Evolutionary conservation across 2,329 filamentous ascomycete genomes (phyloP).

Genomic region (Neodidymelliopsis sp.): DNA sequence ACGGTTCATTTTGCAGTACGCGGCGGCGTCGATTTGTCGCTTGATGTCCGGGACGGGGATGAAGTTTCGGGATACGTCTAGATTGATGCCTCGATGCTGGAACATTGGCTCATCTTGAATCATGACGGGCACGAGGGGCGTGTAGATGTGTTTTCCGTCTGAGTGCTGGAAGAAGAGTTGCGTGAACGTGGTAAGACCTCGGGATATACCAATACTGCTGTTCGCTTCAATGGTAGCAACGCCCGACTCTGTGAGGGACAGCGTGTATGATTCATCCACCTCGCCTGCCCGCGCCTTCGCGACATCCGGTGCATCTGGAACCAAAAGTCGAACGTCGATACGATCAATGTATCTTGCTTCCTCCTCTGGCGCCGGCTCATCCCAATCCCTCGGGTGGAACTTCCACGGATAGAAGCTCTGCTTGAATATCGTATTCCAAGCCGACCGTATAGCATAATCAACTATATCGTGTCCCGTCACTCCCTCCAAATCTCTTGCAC

Average conservation of each 20-base stretch:
- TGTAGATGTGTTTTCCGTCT: conserved; percentile 66
- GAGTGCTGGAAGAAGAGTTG: conserved; percentile 82
- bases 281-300: conserved; percentile 68
- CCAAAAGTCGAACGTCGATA: conserved; percentile 69
- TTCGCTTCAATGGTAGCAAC: conserved; percentile 68
- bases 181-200: conserved; percentile 77
- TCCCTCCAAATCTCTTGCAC: background rate
- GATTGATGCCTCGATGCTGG: conserved; percentile 77
- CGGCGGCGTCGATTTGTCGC: conserved; percentile 76
- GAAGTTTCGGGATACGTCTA: conserved; percentile 79
- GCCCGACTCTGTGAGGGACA: conserved; percentile 67
- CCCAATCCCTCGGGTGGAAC: conserved; percentile 68
- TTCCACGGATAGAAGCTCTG: conserved; percentile 80
- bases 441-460: conserved; percentile 59
- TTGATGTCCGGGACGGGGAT: conserved; percentile 72
- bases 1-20: conserved; percentile 84
- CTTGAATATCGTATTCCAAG: conserved; percentile 69
- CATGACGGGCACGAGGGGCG: conserved; percentile 70
- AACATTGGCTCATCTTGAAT: conserved; percentile 80
- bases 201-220: conserved; percentile 73
- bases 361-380: conserved; percentile 64
- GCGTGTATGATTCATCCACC: conserved; percentile 78
- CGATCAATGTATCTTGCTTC: conserved; percentile 62
- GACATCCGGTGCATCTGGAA: conserved; percentile 60
- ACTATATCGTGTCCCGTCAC: conserved; percentile 60